Base-by-base conservation (phyloP, 2,329 filamentous ascomycete genomes). In the Erysiphe pulchra region DNA sequence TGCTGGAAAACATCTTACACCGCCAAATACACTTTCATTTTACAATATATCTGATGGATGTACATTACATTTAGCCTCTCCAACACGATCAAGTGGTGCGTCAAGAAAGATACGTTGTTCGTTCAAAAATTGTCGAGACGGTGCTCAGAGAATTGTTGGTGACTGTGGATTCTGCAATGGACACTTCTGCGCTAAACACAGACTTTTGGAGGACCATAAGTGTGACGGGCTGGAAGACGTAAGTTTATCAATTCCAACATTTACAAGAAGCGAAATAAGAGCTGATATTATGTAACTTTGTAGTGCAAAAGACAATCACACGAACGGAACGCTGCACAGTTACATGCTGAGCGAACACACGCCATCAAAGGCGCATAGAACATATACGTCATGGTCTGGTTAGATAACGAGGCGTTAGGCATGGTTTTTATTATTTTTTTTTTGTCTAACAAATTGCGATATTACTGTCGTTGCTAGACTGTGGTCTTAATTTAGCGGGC, bases 261-360 rank as follows among this genome's bases (percentile, higher is more conserved):
- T 7, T 33, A 13, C 7, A 10, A n/a, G 12, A 16, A 14, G 31
- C 28, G 28, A 33, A 17, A 8, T 18, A 34, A 3, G 33, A 53
- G 57, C 61, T 63, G 57, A 64, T 60, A 56, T 56, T 47, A 49
- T 53, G 45, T 42, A 17, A 49, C 38, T 45, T 17, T 14, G 42
- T 58, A 79, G 75, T 94, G 87, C 71, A 93, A 94, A 71, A 90
- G 92, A 68, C 85, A 93, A 62, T 87, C 83, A 42, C 84, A 93
- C 63, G 84, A 92, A 61, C 77, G 85, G 53, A 98, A 98, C 61
- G 82, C 84, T 48, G 80, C 85, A 52, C 86, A 92, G 65, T 69
- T 98, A 59, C 83, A 94, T 63, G 75, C 77, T 47, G 87, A 98
- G 70, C 73, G 87, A 59, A 98, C 90, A 42, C 80, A 87, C 51